Evolutionary conservation across 2,329 filamentous ascomycete species (phyloP).

Genomic region (Chalara sp.): DNA sequence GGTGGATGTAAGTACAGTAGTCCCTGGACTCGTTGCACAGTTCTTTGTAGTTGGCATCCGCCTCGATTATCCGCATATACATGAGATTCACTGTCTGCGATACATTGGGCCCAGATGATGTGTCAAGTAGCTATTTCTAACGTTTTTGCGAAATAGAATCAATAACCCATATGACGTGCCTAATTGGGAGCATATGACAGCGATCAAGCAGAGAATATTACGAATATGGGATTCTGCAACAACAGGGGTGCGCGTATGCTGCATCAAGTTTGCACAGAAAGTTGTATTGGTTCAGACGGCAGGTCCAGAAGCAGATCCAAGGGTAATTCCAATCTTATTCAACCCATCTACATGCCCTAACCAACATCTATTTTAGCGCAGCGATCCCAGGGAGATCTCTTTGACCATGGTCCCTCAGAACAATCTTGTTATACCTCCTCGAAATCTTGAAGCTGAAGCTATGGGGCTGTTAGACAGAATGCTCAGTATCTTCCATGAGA

Average conservation of each 20-base stretch:
- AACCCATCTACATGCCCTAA: neutral
- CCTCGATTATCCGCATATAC: too few relatives aligned
- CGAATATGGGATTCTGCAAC: constrained; percentile 78
- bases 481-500: constrained; percentile 77
- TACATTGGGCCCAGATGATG: too few relatives aligned
- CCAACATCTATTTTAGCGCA: constrained; percentile 40
- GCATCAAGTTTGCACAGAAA: constrained; percentile 93
- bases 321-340: constrained; percentile 50
- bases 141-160: constrained; percentile 51
- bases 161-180: constrained; percentile 75
- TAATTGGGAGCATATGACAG: constrained; percentile 81
- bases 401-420: constrained; percentile 77
- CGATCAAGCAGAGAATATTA: constrained; percentile 84
- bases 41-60: too few relatives aligned
- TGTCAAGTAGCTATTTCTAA: constrained; percentile 14
- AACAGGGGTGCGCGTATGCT: constrained; percentile 79
- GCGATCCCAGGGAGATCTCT: constrained; percentile 76
- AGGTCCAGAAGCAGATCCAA: constrained; percentile 72
- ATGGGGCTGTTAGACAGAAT: constrained; percentile 86
- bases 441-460: constrained; percentile 85
- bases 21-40: too few relatives aligned
- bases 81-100: too few relatives aligned
- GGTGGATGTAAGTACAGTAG: constrained; percentile 71
- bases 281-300: constrained; percentile 88
- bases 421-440: constrained; percentile 72